Evolutionary conservation across 1,284 basidiomycete genomes (phyloP), one percentile per base, ranked within the genome.

Genomic region (Cyathus olla): DNA sequence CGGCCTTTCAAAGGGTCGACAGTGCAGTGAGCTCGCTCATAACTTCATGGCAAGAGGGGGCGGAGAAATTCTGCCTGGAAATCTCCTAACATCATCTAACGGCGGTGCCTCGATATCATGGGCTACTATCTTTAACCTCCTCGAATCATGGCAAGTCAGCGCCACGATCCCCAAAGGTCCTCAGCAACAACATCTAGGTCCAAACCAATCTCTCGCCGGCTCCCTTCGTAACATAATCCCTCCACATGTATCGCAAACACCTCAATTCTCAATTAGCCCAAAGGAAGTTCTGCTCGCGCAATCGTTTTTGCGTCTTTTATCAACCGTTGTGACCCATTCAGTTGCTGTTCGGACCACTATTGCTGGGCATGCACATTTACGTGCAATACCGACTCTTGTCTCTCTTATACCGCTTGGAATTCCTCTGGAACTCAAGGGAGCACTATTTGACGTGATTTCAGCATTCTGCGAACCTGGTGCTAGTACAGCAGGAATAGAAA

Each of bases 381-480:
- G 90, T 55, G 94, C 95, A 0, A 87, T 98, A 58, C 90, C 90
- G 2, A 91, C 91, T 0, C 80, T 97, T 4, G 87, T 96, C 47
- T 89, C 90, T 4, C 87, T 96, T 42, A 85, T 95, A 63, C 94
- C 93, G 27, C 85, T 95, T 9, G 88, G 92, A 11, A 87, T 96
- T 21, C 94, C 95, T 0, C 81, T 97, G n/a, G 96, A 98, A 70
- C 85, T 99, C 57, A 98, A 98, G 71, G 96, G 95, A 1, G 89
- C 92, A 1, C 81, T 98, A 1, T 91, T 98, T 61, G 89, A 95
- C 39, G 90, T 95, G 0, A 83, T 98, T 5, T 87, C 94, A 1
- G 92, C 95, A 0, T 98, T 99, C 79, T 94, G 93, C 68, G 83
- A 87, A 55, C 90, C 93, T 21, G 92, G 90, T 17, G 92, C 89